Percentiles rank a stretch among this genome's conserved stretches.
These are phyloP conservation scores for Diaporthe amygdali DNA, from an alignment of 2,329 filamentous ascomycete species.

Conservation along the genomic window DNA sequence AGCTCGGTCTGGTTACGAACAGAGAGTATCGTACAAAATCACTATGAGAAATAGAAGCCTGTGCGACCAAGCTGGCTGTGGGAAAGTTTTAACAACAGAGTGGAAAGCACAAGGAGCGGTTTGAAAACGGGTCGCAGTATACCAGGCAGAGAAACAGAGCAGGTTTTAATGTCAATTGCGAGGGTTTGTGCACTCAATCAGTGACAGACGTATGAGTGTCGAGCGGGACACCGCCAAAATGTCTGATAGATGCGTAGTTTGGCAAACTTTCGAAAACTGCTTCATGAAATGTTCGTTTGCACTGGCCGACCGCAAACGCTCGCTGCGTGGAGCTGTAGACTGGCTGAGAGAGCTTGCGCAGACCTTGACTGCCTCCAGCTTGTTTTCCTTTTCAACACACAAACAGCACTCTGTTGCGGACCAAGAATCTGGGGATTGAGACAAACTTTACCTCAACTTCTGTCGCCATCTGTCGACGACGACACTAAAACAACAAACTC, in stretches of 20 bases:
- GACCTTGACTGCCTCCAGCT: not conserved
- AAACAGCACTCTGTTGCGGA: too few relatives aligned
- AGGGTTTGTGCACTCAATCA: not conserved
- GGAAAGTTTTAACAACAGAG: too few relatives aligned
- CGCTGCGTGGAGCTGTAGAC: not conserved
- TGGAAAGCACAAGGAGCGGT: not conserved
- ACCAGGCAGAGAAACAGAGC: not conserved
- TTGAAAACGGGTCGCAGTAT: not conserved
- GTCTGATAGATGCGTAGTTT: not conserved
- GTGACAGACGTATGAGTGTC: not conserved
- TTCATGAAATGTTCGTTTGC: not conserved
- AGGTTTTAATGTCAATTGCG: not conserved
- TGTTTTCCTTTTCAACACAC: not conserved
- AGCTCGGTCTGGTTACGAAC: not conserved
- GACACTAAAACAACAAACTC: not conserved
- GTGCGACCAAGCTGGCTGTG: too few relatives aligned
- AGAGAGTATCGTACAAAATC: not conserved
- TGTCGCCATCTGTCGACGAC: not conserved
- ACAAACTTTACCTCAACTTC: too few relatives aligned
- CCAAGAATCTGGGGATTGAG: too few relatives aligned
- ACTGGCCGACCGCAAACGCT: not conserved
- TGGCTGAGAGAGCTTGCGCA: not conserved
- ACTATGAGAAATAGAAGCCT: not conserved
- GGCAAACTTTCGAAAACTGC: not conserved
- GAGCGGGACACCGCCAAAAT: too few relatives aligned